Evolutionary conservation across 108 stramenopile genomes (phyloP).

Genomic region (Fragilaria radians): DNA sequence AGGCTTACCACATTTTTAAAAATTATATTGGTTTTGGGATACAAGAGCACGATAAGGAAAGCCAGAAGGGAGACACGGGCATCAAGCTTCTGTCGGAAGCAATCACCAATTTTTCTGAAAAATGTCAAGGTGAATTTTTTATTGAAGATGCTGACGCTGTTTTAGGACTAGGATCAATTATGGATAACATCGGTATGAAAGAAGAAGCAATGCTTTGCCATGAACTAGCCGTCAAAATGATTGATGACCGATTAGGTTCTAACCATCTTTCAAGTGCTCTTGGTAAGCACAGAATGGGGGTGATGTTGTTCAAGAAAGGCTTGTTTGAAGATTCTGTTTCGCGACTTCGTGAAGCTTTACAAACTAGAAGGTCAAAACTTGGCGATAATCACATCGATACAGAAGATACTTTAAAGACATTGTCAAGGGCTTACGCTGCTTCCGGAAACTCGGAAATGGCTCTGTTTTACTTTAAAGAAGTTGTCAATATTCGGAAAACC

Average conservation of each 20-base stretch:
- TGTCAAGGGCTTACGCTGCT: conserved; percentile 20
- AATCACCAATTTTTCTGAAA: neutral
- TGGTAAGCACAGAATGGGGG: conserved; percentile 12
- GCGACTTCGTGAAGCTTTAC: conserved; percentile 29
- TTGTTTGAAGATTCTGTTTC: conserved; percentile 28
- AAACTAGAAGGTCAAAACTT: conserved; percentile 31
- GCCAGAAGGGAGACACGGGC: neutral
- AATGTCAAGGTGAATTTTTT: neutral
- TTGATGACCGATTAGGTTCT: conserved; percentile 23
- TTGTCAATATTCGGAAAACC: conserved; percentile 18
- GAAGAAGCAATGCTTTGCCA: conserved; percentile 29
- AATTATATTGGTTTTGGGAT: neutral
- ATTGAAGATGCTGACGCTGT: neutral
- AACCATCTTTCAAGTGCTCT: conserved; percentile 33
- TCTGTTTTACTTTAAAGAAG: conserved; percentile 25
- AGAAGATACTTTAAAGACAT: conserved; percentile 15
- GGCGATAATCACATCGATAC: conserved; percentile 35
- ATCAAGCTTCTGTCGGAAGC: neutral
- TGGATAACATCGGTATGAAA: conserved; percentile 10
- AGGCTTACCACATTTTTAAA: neutral
- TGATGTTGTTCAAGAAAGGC: neutral
- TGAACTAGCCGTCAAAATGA: conserved; percentile 24
- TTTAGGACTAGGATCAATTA: neutral
- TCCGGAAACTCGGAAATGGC: conserved; percentile 16
- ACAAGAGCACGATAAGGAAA: neutral